A percentile compares a stretch with the other conserved stretches of the same genome.
Conservation (phyloP, 2,329 filamentous ascomycete species). For the Aspergillus terreus region DNA sequence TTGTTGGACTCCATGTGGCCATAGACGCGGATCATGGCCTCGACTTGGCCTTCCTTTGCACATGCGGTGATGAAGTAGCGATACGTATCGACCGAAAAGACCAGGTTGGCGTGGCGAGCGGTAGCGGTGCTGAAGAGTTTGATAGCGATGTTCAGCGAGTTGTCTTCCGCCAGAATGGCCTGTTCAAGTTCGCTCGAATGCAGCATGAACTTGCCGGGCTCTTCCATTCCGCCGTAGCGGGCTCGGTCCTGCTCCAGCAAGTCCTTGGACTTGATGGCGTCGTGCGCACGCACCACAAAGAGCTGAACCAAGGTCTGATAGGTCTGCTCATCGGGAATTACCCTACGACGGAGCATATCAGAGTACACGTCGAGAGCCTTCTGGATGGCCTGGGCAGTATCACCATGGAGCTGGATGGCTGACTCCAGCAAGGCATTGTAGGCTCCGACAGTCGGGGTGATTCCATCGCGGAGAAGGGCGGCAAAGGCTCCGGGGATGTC, state of each 20-base stretch:
- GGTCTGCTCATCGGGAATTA: slow-evolving; percentile 76
- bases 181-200: slow-evolving; percentile 83
- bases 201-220: slow-evolving; percentile 81
- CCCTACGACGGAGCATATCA: slow-evolving; percentile 86
- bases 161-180: slow-evolving; percentile 80
- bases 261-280: slow-evolving; percentile 70
- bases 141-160: slow-evolving; percentile 78
- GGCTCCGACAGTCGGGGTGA: slow-evolving; percentile 76
- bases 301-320: slow-evolving; percentile 85
- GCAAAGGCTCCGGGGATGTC: slow-evolving; percentile 92
- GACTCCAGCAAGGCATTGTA: slow-evolving; percentile 89
- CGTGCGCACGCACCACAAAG: slow-evolving; percentile 74
- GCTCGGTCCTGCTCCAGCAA: slow-evolving; percentile 74
- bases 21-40: slow-evolving; percentile 87
- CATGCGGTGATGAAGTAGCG: slow-evolving; percentile 82
- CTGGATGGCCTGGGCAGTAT: slow-evolving; percentile 78
- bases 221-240: slow-evolving; percentile 81
- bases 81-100: slow-evolving; percentile 79
- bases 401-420: slow-evolving; percentile 74
- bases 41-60: slow-evolving; percentile 72
- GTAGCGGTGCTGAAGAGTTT: slow-evolving; percentile 79
- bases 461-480: slow-evolving; percentile 76
- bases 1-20: slow-evolving; percentile 83
- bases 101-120: slow-evolving; percentile 54
- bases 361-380: slow-evolving; percentile 94